Conservation (phyloP, 2,329 filamentous ascomycete genomes). For the Colletotrichum tabaci region DNA sequence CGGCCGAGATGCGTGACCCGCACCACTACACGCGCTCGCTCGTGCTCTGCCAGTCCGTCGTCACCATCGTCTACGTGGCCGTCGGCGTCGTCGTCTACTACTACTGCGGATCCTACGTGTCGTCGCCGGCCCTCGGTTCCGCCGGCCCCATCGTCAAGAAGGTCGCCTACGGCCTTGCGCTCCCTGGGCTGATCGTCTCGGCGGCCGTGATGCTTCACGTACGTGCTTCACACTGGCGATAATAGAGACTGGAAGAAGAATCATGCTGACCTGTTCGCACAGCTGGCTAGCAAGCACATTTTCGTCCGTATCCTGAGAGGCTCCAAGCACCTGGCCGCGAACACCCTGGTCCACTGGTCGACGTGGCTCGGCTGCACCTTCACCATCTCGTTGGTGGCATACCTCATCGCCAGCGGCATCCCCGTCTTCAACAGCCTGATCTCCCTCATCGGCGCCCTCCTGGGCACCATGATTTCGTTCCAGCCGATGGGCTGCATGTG, state of each 20-base stretch:
- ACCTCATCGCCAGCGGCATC: slow-evolving; percentile 47
- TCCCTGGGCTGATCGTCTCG: slow-evolving; percentile 49
- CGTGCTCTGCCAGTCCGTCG: slow-evolving; percentile 46
- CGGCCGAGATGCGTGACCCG: slow-evolving; percentile 53
- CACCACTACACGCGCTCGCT: slow-evolving; percentile 48
- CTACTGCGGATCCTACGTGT: slow-evolving; percentile 61
- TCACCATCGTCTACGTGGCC: slow-evolving; percentile 52
- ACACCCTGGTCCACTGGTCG: slow-evolving; percentile 48
- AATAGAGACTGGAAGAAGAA: too few relatives aligned
- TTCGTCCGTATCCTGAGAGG: slow-evolving; percentile 50
- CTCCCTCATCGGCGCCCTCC: slow-evolving; percentile 49
- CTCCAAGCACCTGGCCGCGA: slow-evolving; percentile 49
- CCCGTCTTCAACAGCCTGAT: slow-evolving; percentile 46
- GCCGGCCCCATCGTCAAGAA: slow-evolving; percentile 59
- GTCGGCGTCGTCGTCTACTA: slow-evolving; percentile 60
- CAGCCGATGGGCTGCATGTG: slow-evolving; percentile 50
- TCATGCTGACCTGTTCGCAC: neutral
- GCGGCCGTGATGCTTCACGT: slow-evolving; percentile 48
- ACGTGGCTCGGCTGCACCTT: slow-evolving; percentile 49
- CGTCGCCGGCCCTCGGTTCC: slow-evolving; percentile 62
- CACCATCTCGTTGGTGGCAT: slow-evolving; percentile 43
- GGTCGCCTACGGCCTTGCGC: slow-evolving; percentile 57
- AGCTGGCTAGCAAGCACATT: slow-evolving; percentile 48
- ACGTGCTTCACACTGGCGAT: slow-evolving; percentile 9
- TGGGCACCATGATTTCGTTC: slow-evolving; percentile 50